phyloP scores from a whole-genome alignment of 2,329 filamentous ascomycete genomes.

The Knoxdaviesia proteae region DNA sequence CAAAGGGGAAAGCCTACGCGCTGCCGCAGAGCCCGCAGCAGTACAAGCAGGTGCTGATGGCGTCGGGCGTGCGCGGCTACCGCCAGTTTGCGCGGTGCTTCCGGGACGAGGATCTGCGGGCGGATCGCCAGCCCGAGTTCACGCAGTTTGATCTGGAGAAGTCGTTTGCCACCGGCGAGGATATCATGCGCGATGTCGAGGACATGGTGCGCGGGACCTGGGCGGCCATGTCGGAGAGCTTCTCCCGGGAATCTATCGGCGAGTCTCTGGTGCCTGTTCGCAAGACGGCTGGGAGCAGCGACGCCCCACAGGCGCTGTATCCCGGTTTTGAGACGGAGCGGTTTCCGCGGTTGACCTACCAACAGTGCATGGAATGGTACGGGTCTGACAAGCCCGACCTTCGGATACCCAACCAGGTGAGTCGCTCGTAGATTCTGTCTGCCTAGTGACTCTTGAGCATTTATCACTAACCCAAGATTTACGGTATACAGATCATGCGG shows the following conservation, averaged over 20 bases:
- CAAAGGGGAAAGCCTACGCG: conserved; percentile 61
- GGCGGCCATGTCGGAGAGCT: conserved; percentile 21
- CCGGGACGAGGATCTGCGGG: conserved; percentile 78
- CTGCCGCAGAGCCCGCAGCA: conserved; percentile 93
- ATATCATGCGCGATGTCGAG: conserved; percentile 42
- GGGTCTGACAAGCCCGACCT: conserved; percentile 88
- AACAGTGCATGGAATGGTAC: conserved; percentile 57
- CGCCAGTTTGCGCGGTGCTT: conserved; percentile 92
- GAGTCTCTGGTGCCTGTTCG: conserved; percentile 11
- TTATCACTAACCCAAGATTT: neutral
- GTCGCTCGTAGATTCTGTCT: conserved; percentile 5
- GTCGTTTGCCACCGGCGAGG: conserved; percentile 54
- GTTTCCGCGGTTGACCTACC: conserved; percentile 47
- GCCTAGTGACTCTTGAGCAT: neutral
- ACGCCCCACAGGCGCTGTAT: conserved; percentile 2
- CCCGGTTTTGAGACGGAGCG: neutral
- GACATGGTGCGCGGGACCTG: conserved; percentile 33
- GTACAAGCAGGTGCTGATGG: conserved; percentile 97
- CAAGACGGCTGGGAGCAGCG: conserved; percentile 3
- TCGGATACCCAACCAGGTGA: conserved; percentile 46
- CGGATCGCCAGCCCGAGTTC: conserved; percentile 90
- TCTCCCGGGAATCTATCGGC: conserved; percentile 12
- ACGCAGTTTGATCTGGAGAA: conserved; percentile 94
- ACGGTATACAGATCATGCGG: conserved; percentile 32
- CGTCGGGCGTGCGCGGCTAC: conserved; percentile 62